Conservation (phyloP, 345 rosid genomes). For the Toxicodendron radicans region DNA sequence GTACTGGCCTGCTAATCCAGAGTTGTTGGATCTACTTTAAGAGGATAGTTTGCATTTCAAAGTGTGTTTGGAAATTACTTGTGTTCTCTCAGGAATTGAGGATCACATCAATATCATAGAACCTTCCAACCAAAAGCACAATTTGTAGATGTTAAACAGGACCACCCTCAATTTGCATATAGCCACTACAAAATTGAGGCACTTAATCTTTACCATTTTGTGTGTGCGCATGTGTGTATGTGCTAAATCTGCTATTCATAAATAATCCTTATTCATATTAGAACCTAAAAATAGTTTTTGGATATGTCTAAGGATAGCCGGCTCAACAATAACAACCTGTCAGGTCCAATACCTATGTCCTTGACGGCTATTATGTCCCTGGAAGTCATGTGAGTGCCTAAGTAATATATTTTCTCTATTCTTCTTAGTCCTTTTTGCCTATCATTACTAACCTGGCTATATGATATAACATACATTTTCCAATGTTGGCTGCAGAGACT, state of each 20-base stretch:
- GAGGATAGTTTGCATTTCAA: too few species aligned
- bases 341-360: conserved; percentile 40
- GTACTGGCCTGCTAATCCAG: too few species aligned
- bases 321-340: conserved; percentile 43
- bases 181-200: neutral
- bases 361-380: conserved; percentile 32
- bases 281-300: conserved; percentile 5
- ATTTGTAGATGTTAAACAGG: neutral
- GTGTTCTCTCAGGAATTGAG: too few species aligned
- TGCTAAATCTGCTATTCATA: neutral
- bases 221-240: neutral
- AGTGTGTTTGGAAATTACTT: too few species aligned
- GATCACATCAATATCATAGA: neutral
- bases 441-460: neutral
- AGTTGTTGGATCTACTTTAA: too few species aligned
- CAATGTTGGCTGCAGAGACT: conserved; percentile 30
- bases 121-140: neutral
- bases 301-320: conserved; percentile 37
- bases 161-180: neutral
- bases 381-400: conserved; percentile 38
- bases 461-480: neutral
- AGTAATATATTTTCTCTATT: conserved; percentile 5
- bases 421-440: neutral
- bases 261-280: neutral
- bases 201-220: too few species aligned